Evolutionary conservation across 352 stramenopile species (phyloP), one percentile per base, ranked within the genome.

Genomic region (Globisporangium iwayamae): DNA sequence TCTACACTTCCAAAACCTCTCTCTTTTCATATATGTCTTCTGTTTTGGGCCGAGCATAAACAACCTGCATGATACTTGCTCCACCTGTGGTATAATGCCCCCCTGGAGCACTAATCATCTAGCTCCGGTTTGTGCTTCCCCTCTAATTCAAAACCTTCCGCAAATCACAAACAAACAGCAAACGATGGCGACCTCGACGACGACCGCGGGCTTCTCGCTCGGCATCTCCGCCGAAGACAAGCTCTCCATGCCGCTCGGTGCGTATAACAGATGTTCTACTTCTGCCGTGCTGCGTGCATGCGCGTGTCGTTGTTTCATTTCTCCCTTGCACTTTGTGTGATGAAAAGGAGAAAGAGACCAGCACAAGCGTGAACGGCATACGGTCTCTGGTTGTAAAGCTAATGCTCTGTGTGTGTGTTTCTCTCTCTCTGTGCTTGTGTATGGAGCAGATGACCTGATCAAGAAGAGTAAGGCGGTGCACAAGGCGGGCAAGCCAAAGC

Each of bases 171-270:
- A 30, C 22, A 9, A 62, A 65, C 59, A 36, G 34, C 18, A 60
- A 20, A 25, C 56, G 53, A 38, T 54, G 43, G 58, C 53, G 16
- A 67, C 32, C 34, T 43, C 47, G n/a, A 39, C 51, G 39, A 55
- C 57, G 28, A 50, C 32, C 39, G 58, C 67, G 53, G 60, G 54
- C 38, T 85, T 83, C 61, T 69, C 76, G 46, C 56, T 87, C 52
- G 76, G 76, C 30, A 82, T 85, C 56, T 83, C 78, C 20, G 56
- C 78, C 9, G 78, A 87, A 64, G 69, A 87, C 63, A 77, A 87
- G 68, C 76, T 87, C 32, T 62, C 74, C 7, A 73, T 85, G 53
- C 74, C 76, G 45, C 73, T 87, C 18, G 78, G 78, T 87, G 60
- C 39, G 66, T 69, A 11, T 9, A n/a, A 4, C 39, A 28, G 25